Conservation (phyloP, 768 basidiomycete genomes). For the Nidularia sp. region DNA sequence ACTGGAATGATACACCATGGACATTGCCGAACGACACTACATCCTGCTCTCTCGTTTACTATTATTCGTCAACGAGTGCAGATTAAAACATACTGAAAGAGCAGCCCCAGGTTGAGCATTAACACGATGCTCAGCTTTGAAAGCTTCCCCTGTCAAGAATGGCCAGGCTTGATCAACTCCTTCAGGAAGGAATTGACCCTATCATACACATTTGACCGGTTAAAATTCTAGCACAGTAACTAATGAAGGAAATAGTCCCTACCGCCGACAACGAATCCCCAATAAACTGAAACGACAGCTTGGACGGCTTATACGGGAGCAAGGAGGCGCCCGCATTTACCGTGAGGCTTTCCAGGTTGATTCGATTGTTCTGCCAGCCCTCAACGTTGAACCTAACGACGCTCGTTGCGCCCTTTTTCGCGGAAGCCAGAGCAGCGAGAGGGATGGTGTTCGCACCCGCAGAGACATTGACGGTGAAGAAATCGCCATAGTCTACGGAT, state of each 20-base stretch:
- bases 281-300: constrained; percentile 50
- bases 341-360: constrained; percentile 43
- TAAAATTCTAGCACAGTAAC: neutral
- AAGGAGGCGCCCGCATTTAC: constrained; percentile 43
- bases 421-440: constrained; percentile 11
- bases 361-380: constrained; percentile 58
- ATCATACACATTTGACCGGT: constrained; percentile 27
- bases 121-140: constrained; percentile 48
- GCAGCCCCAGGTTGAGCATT: constrained; percentile 54
- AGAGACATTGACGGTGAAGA: constrained; percentile 42
- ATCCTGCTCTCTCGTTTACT: constrained; percentile 25
- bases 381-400: constrained; percentile 46
- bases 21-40: constrained; percentile 48
- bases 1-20: constrained; percentile 49
- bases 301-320: constrained; percentile 38
- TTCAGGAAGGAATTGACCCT: constrained; percentile 52
- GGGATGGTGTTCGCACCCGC: constrained; percentile 42
- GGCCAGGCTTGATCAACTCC: constrained; percentile 59
- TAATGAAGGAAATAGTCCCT: constrained; percentile 8
- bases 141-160: constrained; percentile 44
- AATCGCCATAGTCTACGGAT: constrained; percentile 43
- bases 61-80: neutral
- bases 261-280: constrained; percentile 57
- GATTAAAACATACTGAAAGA: constrained; percentile 27
- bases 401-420: constrained; percentile 6